Evolutionary conservation across 768 basidiomycete genomes (phyloP).

Genomic region (Psilocybe subaeruginosa): DNA sequence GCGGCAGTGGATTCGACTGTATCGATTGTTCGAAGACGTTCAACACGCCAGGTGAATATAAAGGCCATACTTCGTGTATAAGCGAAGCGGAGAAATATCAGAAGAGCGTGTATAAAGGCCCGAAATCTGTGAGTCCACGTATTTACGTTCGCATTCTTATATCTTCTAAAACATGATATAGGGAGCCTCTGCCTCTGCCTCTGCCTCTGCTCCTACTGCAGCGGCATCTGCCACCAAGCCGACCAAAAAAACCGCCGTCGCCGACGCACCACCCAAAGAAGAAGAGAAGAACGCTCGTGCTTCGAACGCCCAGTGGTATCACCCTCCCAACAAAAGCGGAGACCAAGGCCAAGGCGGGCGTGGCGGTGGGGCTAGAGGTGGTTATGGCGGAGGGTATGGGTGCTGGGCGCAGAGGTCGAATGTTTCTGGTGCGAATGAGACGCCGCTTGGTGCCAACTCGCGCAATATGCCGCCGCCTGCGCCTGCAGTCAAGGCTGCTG

Average conservation of each 20-base stretch:
- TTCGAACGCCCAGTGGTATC: constrained; percentile 23
- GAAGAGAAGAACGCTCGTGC: constrained; percentile 1
- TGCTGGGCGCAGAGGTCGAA: constrained; percentile 31
- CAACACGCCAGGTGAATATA: constrained; percentile 74
- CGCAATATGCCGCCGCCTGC: constrained; percentile 30
- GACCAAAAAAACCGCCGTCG: constrained; percentile 1
- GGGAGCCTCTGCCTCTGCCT: background rate
- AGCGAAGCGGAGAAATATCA: constrained; percentile 95
- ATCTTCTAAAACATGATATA: background rate
- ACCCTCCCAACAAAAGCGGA: constrained; percentile 17
- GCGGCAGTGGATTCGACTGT: constrained; percentile 74
- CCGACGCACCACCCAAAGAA: background rate
- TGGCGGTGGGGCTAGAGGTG: background rate
- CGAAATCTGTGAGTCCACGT: constrained; percentile 50
- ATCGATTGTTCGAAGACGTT: constrained; percentile 92
- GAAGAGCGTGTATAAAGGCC: constrained; percentile 82
- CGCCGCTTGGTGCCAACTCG: constrained; percentile 67
- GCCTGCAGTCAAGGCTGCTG: constrained; percentile 4
- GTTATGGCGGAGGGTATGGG: constrained; percentile 34
- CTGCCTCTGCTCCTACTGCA: background rate
- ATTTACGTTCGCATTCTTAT: background rate
- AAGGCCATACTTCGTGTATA: constrained; percentile 82
- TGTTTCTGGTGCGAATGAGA: constrained; percentile 69
- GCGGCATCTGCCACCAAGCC: background rate
- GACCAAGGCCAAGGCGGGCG: constrained; percentile 13